These are phyloP conservation scores for Barnettozyma californica DNA, from an alignment of 805 yeast genomes.

Conservation along the genomic window DNA sequence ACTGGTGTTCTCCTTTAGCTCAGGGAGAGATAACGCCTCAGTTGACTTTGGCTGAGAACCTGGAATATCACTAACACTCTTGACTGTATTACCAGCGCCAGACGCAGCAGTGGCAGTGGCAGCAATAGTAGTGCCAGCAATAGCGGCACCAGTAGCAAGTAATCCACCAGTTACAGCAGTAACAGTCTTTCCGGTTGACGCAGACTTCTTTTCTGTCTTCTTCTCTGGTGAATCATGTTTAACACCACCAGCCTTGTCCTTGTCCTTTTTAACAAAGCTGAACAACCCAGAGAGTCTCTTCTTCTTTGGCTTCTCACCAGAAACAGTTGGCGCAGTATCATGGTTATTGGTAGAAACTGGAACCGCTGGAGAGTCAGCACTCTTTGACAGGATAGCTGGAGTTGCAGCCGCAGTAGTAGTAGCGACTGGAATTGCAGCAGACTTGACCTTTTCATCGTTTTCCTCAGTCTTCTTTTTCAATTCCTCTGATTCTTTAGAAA, in stretches of 20 bases:
- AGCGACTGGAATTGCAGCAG: slow-evolving; percentile 3
- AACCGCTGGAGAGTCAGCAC: background rate
- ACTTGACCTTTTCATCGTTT: slow-evolving; percentile 6
- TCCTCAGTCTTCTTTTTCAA: slow-evolving; percentile 13
- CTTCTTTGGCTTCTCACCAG: slow-evolving; percentile 3
- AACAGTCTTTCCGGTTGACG: background rate
- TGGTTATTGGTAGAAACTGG: background rate
- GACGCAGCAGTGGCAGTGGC: slow-evolving; percentile 18
- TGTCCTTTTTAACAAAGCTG: slow-evolving; percentile 1
- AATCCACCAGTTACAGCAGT: slow-evolving; percentile 11
- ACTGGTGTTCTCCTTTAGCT: slow-evolving; percentile 2
- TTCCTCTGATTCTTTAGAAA: slow-evolving; percentile 12
- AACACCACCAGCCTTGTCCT: background rate
- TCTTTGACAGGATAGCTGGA: background rate
- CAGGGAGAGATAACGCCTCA: slow-evolving; percentile 10
- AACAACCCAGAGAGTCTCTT: slow-evolving; percentile 11
- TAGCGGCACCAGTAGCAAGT: slow-evolving; percentile 10
- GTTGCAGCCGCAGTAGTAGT: slow-evolving; percentile 3
- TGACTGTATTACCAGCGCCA: slow-evolving; percentile 15
- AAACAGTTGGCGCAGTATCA: too few relatives aligned
- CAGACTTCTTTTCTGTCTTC: slow-evolving; percentile 3
- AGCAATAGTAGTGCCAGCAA: slow-evolving; percentile 19
- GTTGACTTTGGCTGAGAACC: slow-evolving; percentile 4
- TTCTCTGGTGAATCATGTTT: slow-evolving; percentile 4
- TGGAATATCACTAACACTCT: background rate